Evolutionary conservation across 768 basidiomycete genomes (phyloP).

Genomic region (Ramaria sp.): DNA sequence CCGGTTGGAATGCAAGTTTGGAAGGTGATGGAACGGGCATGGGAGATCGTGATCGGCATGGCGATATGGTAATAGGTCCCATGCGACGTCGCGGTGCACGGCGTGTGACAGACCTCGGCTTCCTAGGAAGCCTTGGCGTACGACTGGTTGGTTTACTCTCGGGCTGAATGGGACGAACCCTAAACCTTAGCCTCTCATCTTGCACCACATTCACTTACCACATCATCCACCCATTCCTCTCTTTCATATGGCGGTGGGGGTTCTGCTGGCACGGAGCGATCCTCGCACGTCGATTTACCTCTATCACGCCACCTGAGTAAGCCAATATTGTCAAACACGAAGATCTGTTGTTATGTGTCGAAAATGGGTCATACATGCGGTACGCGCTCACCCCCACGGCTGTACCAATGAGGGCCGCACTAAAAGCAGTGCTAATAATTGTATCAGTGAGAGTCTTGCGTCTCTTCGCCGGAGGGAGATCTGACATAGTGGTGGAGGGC

Average conservation of each 20-base stretch:
- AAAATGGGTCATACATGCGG: constrained; percentile 52
- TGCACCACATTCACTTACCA: neutral
- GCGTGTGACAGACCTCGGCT: neutral
- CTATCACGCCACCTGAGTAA: constrained; percentile 62
- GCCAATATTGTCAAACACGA: constrained; percentile 45
- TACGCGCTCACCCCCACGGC: constrained; percentile 84
- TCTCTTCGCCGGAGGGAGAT: constrained; percentile 65
- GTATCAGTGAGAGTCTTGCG: constrained; percentile 74
- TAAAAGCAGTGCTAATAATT: constrained; percentile 74
- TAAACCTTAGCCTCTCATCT: neutral
- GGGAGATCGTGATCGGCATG: constrained; percentile 20
- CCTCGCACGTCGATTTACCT: constrained; percentile 39
- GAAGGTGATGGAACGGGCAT: constrained; percentile 16
- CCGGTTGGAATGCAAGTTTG: constrained; percentile 1
- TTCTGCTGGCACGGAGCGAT: constrained; percentile 19
- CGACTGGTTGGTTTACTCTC: neutral
- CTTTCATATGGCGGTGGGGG: constrained; percentile 31
- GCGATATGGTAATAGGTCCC: constrained; percentile 12
- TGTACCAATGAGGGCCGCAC: constrained; percentile 75
- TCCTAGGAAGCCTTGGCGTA: constrained; percentile 23
- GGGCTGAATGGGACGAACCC: neutral
- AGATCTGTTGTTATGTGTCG: constrained; percentile 78
- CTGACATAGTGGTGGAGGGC: constrained; percentile 28
- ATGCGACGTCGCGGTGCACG: constrained; percentile 7
- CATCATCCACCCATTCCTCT: constrained; percentile 38